phyloP scores from a whole-genome alignment of 768 basidiomycete species.

The Mycena venus region DNA sequence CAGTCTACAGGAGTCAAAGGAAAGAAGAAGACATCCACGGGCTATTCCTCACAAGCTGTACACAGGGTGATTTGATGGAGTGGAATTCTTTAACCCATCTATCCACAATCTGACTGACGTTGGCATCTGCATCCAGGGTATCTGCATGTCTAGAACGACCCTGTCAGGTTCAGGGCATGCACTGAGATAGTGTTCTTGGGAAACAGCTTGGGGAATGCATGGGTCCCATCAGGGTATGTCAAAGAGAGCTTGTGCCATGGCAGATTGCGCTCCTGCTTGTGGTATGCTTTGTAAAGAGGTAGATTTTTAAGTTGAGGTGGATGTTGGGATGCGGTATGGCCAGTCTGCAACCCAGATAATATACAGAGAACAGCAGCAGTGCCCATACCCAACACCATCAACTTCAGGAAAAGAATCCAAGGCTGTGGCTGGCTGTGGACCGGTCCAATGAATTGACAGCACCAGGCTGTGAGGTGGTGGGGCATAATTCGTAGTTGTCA shows the following conservation, averaged over 20 bases:
- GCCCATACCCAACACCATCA: too few relatives aligned
- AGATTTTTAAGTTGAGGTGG: too few relatives aligned
- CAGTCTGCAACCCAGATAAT: too few relatives aligned
- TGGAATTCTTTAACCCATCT: slow-evolving; percentile 15
- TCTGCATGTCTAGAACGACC: slow-evolving; percentile 16
- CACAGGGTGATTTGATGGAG: slow-evolving; percentile 14
- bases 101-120: slow-evolving; percentile 8
- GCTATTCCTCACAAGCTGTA: slow-evolving; percentile 11
- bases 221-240: slow-evolving; percentile 54
- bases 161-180: slow-evolving; percentile 57
- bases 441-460: too few relatives aligned
- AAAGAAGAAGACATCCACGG: slow-evolving; percentile 14
- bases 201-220: slow-evolving; percentile 61
- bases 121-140: neutral
- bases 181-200: slow-evolving; percentile 57
- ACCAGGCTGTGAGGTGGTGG: too few relatives aligned
- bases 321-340: too few relatives aligned
- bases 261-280: slow-evolving; percentile 56
- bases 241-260: slow-evolving; percentile 59
- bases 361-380: too few relatives aligned
- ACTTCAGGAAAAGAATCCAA: too few relatives aligned
- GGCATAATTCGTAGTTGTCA: too few relatives aligned
- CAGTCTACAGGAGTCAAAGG: too few relatives aligned
- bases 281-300: slow-evolving; percentile 60
- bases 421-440: too few relatives aligned